A percentile compares a stretch with the other conserved stretches of the same genome.
Conservation (phyloP, 2,329 filamentous ascomycete genomes). For the Sporothrix pseudoabietina region DNA sequence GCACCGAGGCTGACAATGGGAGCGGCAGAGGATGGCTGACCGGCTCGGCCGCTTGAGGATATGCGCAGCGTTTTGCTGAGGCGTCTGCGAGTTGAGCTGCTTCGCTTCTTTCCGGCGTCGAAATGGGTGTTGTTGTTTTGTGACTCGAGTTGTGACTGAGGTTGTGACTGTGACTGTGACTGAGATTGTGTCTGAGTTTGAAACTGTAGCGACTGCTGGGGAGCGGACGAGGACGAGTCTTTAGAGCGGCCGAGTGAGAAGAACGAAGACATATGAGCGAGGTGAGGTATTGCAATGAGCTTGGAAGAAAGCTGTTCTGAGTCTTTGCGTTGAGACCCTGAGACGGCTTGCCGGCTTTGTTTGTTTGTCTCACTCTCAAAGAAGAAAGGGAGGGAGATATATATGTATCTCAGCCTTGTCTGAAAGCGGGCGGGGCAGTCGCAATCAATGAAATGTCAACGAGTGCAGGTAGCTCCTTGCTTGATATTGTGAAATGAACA, state of each 20-base stretch:
- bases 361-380: background rate
- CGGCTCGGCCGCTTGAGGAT: background rate
- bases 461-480: background rate
- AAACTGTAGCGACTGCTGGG: background rate
- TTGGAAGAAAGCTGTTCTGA: background rate
- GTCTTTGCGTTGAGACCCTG: background rate
- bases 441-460: background rate
- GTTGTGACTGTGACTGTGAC: background rate
- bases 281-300: background rate
- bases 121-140: background rate
- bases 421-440: background rate
- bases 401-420: conserved; percentile 16
- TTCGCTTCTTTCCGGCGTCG: background rate
- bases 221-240: conserved; percentile 6
- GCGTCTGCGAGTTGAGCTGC: conserved; percentile 1
- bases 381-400: background rate
- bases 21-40: background rate
- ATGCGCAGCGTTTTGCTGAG: conserved; percentile 21
- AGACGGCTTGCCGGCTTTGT: background rate
- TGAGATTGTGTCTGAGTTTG: background rate
- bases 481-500: background rate
- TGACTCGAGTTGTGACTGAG: background rate
- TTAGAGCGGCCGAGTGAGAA: conserved; percentile 24
- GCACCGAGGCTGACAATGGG: background rate
- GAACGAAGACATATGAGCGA: conserved; percentile 15